phyloP scores from a whole-genome alignment of 1,139 yeast species.

The Wickerhamomyces sp. region DNA sequence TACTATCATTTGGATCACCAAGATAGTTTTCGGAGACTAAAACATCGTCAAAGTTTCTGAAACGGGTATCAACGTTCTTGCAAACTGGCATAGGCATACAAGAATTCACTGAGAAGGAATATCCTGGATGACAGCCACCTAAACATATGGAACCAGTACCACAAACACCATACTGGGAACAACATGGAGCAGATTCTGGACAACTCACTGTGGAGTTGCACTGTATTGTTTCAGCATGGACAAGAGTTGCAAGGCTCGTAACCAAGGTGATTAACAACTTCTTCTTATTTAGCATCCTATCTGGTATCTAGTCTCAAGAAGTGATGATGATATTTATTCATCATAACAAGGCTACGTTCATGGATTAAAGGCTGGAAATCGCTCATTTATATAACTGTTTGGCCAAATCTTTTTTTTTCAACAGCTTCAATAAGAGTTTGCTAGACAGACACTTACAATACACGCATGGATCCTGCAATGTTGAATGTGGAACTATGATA shows the following conservation, averaged over 20 bases:
- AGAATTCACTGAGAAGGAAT: constrained; percentile 40
- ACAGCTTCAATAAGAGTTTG: too few species aligned
- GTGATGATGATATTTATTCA: too few species aligned
- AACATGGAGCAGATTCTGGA: constrained; percentile 73
- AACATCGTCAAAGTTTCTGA: constrained; percentile 33
- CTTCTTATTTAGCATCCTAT: too few species aligned
- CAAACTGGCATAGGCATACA: constrained; percentile 64
- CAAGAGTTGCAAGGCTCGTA: not conserved
- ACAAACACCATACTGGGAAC: constrained; percentile 81
- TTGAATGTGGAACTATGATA: too few species aligned
- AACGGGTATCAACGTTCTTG: constrained; percentile 32
- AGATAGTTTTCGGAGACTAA: constrained; percentile 39
- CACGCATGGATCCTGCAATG: too few species aligned
- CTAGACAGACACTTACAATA: too few species aligned
- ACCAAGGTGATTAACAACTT: not conserved
- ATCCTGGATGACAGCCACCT: constrained; percentile 64
- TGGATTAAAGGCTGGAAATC: too few species aligned
- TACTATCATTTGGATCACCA: constrained; percentile 64
- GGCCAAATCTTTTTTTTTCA: too few species aligned
- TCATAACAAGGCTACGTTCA: too few species aligned
- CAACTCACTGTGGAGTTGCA: constrained; percentile 38
- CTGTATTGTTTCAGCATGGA: constrained; percentile 12
- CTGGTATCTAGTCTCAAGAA: too few species aligned
- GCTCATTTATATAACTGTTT: too few species aligned
- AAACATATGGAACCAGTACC: constrained; percentile 78